phyloP scores from a whole-genome alignment of 768 basidiomycete species.

The Dacryopinax spathularia region DNA sequence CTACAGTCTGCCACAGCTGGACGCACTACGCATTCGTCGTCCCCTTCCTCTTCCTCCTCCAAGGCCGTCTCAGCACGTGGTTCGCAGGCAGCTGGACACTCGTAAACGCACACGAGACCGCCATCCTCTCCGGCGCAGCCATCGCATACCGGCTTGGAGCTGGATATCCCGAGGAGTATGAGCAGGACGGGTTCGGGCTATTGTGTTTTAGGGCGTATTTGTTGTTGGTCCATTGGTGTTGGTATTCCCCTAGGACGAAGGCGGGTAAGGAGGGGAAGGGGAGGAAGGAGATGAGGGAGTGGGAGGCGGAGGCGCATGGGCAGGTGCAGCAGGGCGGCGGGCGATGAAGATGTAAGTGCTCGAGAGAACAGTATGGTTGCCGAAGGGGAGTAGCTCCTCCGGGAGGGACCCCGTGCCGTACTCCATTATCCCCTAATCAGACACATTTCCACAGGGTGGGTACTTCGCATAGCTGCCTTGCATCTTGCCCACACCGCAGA shows the following conservation, averaged over 20 bases:
- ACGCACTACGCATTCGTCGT: background rate
- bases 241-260: background rate
- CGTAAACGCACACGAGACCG: conserved; percentile 6
- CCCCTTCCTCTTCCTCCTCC: background rate
- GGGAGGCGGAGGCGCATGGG: background rate
- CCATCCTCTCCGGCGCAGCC: conserved; percentile 2
- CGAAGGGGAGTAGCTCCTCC: too few relatives aligned
- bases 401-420: too few relatives aligned
- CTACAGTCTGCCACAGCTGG: background rate
- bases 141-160: conserved; percentile 5
- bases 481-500: too few relatives aligned
- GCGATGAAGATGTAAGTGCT: too few relatives aligned
- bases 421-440: too few relatives aligned
- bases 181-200: background rate
- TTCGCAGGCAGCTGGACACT: conserved; percentile 8
- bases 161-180: conserved; percentile 6
- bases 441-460: too few relatives aligned
- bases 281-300: background rate
- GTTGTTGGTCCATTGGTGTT: background rate
- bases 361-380: too few relatives aligned
- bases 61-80: background rate
- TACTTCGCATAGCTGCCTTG: too few relatives aligned
- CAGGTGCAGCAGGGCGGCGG: background rate
- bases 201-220: background rate
- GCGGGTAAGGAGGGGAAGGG: background rate